Percentiles rank a stretch among this genome's conserved stretches.
phyloP scores from a whole-genome alignment of 306 rosid genomes.

The Echinosophora koreensis region DNA sequence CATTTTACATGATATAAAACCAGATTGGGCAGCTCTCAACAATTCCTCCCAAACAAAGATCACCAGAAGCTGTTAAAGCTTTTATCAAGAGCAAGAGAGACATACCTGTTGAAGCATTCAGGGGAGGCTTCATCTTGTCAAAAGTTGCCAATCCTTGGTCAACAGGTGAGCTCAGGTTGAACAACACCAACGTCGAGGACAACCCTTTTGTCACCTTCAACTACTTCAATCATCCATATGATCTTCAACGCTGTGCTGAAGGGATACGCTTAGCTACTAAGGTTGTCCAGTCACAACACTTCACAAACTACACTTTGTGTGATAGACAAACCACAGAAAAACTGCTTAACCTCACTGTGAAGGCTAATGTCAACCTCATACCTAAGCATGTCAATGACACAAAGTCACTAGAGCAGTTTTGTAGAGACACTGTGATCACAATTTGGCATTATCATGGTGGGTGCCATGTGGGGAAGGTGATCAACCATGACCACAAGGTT shows the following conservation, averaged over 20 bases:
- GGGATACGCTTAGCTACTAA: slow-evolving; percentile 71
- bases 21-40: slow-evolving; percentile 93
- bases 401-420: slow-evolving; percentile 75
- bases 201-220: slow-evolving; percentile 87
- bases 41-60: slow-evolving; percentile 85
- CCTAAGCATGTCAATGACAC: slow-evolving; percentile 81
- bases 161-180: slow-evolving; percentile 67
- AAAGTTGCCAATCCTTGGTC: slow-evolving; percentile 77
- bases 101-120: slow-evolving; percentile 75
- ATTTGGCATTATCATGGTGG: slow-evolving; percentile 98
- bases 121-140: slow-evolving; percentile 87
- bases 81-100: slow-evolving; percentile 59
- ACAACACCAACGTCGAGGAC: slow-evolving; percentile 70
- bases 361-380: slow-evolving; percentile 77
- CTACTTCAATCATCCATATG: slow-evolving; percentile 77
- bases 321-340: slow-evolving; percentile 55
- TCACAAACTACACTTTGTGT: slow-evolving; percentile 63
- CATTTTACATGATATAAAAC: slow-evolving; percentile 19
- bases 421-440: slow-evolving; percentile 82
- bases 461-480: slow-evolving; percentile 77
- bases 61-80: slow-evolving; percentile 66
- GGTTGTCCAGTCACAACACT: slow-evolving; percentile 66
- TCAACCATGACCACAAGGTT: slow-evolving; percentile 61
- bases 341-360: slow-evolving; percentile 65
- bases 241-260: slow-evolving; percentile 73